A percentile compares a stretch with the other conserved stretches of the same genome.
Evolutionary conservation across 129 eudicot genomes (phyloP).

Genomic region (Flaveria trinervia): DNA sequence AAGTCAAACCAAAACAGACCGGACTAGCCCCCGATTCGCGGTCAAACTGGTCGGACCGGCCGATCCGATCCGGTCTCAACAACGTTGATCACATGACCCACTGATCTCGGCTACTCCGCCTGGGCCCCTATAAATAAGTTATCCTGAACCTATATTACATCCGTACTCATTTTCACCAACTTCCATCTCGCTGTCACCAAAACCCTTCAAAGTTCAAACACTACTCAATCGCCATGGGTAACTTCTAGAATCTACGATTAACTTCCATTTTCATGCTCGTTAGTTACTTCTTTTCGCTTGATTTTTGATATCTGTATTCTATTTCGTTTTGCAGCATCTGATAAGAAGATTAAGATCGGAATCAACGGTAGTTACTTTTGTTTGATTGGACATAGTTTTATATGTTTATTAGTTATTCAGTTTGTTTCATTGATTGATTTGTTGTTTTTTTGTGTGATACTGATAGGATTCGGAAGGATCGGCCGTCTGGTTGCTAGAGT

Average conservation of each 20-base stretch:
- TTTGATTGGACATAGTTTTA: not conserved
- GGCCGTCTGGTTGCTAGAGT: conserved; percentile 88
- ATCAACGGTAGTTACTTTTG: conserved; percentile 65
- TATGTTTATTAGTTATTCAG: not conserved
- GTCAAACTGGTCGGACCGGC: too few species aligned
- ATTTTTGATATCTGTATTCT: not conserved
- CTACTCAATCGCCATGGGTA: conserved; percentile 36
- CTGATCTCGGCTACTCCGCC: conserved; percentile 19
- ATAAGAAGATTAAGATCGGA: conserved; percentile 87
- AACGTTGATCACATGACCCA: conserved; percentile 29
- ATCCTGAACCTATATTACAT: not conserved
- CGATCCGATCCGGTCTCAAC: too few species aligned
- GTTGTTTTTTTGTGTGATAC: not conserved
- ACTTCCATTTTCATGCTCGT: not conserved
- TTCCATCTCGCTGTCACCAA: not conserved
- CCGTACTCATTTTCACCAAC: conserved; percentile 5
- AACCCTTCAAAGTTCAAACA: not conserved
- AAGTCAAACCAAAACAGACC: too few species aligned
- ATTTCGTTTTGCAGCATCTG: conserved; percentile 32
- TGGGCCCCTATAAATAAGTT: not conserved
- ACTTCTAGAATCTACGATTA: not conserved
- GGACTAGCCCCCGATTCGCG: too few species aligned
- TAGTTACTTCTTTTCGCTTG: not conserved
- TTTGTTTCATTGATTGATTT: not conserved
- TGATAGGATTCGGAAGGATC: conserved; percentile 79